Evolutionary conservation across 495 filamentous ascomycete genomes (phyloP), one percentile per base, ranked within the genome.

Genomic region (Penicillium cosmopolitanum): DNA sequence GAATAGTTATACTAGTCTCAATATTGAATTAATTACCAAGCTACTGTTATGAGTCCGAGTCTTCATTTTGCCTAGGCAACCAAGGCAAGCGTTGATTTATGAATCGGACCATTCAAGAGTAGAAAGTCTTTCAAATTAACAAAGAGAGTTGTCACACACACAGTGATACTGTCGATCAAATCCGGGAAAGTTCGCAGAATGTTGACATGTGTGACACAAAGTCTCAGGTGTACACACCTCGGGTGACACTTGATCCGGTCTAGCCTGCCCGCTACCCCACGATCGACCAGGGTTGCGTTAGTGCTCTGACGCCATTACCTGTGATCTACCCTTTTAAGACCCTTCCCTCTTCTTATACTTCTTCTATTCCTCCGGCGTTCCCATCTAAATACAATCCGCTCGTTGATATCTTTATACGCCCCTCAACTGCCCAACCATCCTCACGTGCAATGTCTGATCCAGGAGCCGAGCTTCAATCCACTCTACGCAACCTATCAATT

Each of bases 401-500:
- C 42, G 16, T 44, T 44, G 12, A 9, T 44, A 16, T 55, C 51
- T 18, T 40, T 12, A 38, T 52, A 18, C 50, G 21, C 23, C 21
- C 9, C 25, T 51, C 50, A 19, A 10, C 0, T n/a, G 4, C 36
- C 34, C 40, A 13, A 12, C 35, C 43, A 19, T 40, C 51, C 53
- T 40, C 58, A 48, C 54, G 51, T 58, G 51, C 56, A 50, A 71
- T 71, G 68, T 68, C 68, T 58, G 66, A 71, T 53, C 66, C 66
- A 18, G 31, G 63, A 35, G 43, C 54, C 54, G 79, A 80, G 58
- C 69, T 81, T 44, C 74, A 83, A 60, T 71, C 75, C 25, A 79
- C 76, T 23, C 69, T 82, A 21, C 71, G 75, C 54, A 57, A 68
- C 35, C 77, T 87, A 42, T 69, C 77, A 57, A 77, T 84, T 63